These are phyloP conservation scores for Scheffersomyces lignicola DNA, from an alignment of 1,139 yeast species.

Conservation along the genomic window DNA sequence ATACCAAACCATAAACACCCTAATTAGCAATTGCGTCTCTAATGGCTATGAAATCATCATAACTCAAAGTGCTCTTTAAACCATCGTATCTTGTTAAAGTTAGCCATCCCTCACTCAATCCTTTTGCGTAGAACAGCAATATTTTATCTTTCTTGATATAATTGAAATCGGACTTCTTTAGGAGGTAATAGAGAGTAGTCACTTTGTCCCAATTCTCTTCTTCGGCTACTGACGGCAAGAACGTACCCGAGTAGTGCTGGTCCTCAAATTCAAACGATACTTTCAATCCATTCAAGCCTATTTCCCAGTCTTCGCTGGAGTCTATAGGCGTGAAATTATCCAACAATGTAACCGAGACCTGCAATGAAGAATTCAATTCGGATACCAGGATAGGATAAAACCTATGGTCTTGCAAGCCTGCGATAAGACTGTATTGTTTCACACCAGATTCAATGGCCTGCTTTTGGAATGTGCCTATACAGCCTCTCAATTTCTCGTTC, in stretches of 20 bases:
- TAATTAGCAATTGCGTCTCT: slow-evolving; percentile 9
- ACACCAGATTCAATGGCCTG: slow-evolving; percentile 56
- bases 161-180: slow-evolving; percentile 63
- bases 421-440: slow-evolving; percentile 57
- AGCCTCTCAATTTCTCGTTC: slow-evolving; percentile 66
- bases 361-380: slow-evolving; percentile 51
- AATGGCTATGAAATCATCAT: slow-evolving; percentile 24
- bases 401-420: slow-evolving; percentile 75
- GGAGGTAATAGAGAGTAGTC: slow-evolving; percentile 68
- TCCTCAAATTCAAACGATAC: slow-evolving; percentile 46
- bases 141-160: slow-evolving; percentile 17
- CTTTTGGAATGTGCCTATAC: slow-evolving; percentile 81
- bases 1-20: too few relatives aligned
- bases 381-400: slow-evolving; percentile 60
- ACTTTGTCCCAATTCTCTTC: slow-evolving; percentile 83
- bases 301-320: slow-evolving; percentile 67
- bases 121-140: slow-evolving; percentile 28
- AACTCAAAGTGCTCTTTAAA: slow-evolving; percentile 27
- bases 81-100: slow-evolving; percentile 41
- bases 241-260: slow-evolving; percentile 64
- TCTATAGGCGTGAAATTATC: slow-evolving; percentile 55
- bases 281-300: slow-evolving; percentile 82
- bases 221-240: slow-evolving; percentile 85
- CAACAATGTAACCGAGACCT: slow-evolving; percentile 62
- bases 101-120: slow-evolving; percentile 37